These are phyloP conservation scores for Sclerotinia trifoliorum DNA, from an alignment of 2,329 filamentous ascomycete species.

Conservation along the genomic window DNA sequence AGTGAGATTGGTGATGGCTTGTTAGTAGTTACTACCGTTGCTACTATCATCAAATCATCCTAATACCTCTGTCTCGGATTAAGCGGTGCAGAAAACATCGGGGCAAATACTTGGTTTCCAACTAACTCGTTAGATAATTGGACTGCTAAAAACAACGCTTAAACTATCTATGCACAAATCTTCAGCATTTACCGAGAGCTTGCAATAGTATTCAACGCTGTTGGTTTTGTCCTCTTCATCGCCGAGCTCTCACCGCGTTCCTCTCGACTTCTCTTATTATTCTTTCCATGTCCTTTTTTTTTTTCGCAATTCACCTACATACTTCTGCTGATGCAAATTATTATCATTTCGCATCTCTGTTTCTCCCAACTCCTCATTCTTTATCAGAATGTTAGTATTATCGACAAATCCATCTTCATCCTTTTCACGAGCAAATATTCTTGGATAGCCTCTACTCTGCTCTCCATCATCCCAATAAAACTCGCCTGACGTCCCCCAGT, in stretches of 20 bases:
- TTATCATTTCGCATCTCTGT: background rate
- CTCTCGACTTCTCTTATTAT: background rate
- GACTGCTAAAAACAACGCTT: background rate
- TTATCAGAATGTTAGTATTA: background rate
- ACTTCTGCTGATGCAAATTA: background rate
- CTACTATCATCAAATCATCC: background rate
- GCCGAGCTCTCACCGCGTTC: background rate
- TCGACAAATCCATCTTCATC: background rate
- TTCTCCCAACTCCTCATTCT: background rate
- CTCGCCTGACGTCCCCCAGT: background rate
- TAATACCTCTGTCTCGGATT: background rate
- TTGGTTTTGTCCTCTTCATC: background rate
- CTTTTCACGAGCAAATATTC: background rate
- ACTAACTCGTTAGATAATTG: background rate
- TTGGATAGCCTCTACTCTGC: background rate
- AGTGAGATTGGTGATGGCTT: background rate
- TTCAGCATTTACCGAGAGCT: background rate
- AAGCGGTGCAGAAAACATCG: background rate
- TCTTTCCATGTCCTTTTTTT: background rate
- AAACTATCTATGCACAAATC: background rate
- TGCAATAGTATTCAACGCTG: conserved; percentile 5
- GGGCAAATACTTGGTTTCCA: background rate
- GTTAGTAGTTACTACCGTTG: background rate
- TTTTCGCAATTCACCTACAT: background rate
- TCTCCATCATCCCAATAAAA: conserved; percentile 7